Evolutionary conservation across 805 yeast genomes (phyloP), one percentile per base, ranked within the genome.

Genomic region (Lipomyces kockii): DNA sequence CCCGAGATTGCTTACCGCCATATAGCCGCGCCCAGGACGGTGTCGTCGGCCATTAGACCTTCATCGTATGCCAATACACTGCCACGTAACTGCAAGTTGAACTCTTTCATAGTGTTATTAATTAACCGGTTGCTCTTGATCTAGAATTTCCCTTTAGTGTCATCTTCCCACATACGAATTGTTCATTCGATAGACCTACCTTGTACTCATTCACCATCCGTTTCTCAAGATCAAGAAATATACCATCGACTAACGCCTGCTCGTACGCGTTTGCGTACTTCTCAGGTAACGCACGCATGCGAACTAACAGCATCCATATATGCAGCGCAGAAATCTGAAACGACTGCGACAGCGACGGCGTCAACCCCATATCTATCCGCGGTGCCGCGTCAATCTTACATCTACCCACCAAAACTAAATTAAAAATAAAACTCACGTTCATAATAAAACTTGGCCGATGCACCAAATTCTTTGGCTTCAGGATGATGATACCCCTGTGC

Each of bases 271-370:
- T 86, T 53, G 97, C 96, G 76, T 91, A 88, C 74, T 91, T 89
- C 77, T 89, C 89, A 0, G 98, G 98, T 89, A 95, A 84, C 9
- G 96, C 96, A 78, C 99, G 87, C 97, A 95, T 93, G 76, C 99
- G 88, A 20, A 91, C 97, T 72, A 89, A 89, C 58, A 95, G 82
- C 75, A 95, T 88, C 99, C 99, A 95, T 67, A 91, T 87, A 78
- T 95, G 99, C 72, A 95, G 83, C 0, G 89, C 83, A 6, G 97
- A 90, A 69, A 95, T 89, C 79, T 94, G 98, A 78, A 89, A 94
- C 97, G 97, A 94, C 78, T 92, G 97, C n/a, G 94, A 87, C 76
- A 94, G 93, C 0, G 98, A 89, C 76, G 85, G 83, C 46, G 97
- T 97, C 75, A 95, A 81, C 32, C 86, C 88, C 65, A 95, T 81